Percentiles rank a stretch among this genome's conserved stretches.
Evolutionary conservation across 805 yeast genomes (phyloP).

Genomic region (Candida vaughaniae): DNA sequence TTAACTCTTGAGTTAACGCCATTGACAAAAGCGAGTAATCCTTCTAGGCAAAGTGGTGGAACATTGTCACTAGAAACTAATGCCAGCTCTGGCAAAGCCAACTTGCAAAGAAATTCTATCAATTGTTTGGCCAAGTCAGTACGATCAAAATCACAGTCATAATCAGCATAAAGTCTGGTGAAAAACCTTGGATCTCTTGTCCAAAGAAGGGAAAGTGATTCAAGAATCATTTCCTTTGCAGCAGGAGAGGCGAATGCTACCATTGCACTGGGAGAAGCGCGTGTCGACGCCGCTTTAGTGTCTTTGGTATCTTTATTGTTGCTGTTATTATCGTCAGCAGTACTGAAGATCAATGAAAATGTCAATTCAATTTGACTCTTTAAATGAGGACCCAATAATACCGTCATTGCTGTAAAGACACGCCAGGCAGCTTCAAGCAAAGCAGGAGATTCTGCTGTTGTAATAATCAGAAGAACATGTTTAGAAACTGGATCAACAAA

Average conservation of each 20-base stretch:
- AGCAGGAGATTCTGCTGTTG: slow-evolving; percentile 68
- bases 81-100: slow-evolving; percentile 87
- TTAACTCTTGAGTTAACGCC: slow-evolving; percentile 56
- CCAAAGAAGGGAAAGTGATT: slow-evolving; percentile 80
- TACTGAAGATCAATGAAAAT: slow-evolving; percentile 59
- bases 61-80: slow-evolving; percentile 74
- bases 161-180: slow-evolving; percentile 72
- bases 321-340: slow-evolving; percentile 28
- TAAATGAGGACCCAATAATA: slow-evolving; percentile 62
- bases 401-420: slow-evolving; percentile 67
- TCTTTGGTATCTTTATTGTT: slow-evolving; percentile 6
- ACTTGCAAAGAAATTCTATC: slow-evolving; percentile 67
- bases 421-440: slow-evolving; percentile 75
- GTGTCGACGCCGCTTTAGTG: neutral
- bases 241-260: slow-evolving; percentile 5
- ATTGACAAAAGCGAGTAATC: slow-evolving; percentile 68
- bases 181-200: slow-evolving; percentile 76
- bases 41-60: slow-evolving; percentile 92
- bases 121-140: slow-evolving; percentile 70
- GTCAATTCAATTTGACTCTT: slow-evolving; percentile 82
- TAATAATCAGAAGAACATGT: slow-evolving; percentile 75
- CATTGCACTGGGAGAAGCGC: slow-evolving; percentile 17
- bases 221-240: slow-evolving; percentile 74
- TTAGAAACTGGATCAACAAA: slow-evolving; percentile 84
- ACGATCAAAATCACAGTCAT: slow-evolving; percentile 88